Conservation (phyloP, 257 asterid genomes). For the Solanum appendiculatum region DNA sequence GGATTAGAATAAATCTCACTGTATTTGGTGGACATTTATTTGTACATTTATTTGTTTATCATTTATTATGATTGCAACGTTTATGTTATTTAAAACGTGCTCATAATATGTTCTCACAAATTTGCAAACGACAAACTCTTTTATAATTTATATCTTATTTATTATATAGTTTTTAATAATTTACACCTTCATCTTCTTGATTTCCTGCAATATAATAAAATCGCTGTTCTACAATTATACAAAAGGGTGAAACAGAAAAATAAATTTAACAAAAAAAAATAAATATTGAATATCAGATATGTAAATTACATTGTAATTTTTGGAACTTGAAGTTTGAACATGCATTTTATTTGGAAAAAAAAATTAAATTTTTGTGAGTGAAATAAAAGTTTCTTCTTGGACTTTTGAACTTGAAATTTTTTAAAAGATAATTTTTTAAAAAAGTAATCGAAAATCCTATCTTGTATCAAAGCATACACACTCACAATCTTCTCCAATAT, state of each 20-base stretch:
- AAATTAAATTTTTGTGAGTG: not conserved
- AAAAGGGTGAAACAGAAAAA: not conserved
- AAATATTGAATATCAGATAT: not conserved
- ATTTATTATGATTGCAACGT: not conserved
- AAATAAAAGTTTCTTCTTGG: not conserved
- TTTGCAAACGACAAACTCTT: not conserved
- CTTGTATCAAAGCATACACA: not conserved
- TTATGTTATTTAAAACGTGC: not conserved
- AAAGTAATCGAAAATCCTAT: not conserved
- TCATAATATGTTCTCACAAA: not conserved
- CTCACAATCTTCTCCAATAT: not conserved
- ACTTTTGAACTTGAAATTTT: not conserved
- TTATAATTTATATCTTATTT: no score
- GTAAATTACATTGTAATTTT: no score
- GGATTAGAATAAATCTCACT: no score
- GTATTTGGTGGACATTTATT: not conserved
- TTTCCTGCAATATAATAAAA: no score
- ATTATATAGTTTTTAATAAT: no score
- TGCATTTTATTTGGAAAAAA: not conserved
- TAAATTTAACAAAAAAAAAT: no score
- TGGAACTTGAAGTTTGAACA: not conserved
- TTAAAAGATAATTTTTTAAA: not conserved
- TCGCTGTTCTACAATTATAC: not conserved
- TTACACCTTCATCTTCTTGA: no score
- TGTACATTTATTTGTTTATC: not conserved